These are phyloP conservation scores for Coriaria nepalensis DNA, from an alignment of 306 rosid genomes.

Conservation along the genomic window DNA sequence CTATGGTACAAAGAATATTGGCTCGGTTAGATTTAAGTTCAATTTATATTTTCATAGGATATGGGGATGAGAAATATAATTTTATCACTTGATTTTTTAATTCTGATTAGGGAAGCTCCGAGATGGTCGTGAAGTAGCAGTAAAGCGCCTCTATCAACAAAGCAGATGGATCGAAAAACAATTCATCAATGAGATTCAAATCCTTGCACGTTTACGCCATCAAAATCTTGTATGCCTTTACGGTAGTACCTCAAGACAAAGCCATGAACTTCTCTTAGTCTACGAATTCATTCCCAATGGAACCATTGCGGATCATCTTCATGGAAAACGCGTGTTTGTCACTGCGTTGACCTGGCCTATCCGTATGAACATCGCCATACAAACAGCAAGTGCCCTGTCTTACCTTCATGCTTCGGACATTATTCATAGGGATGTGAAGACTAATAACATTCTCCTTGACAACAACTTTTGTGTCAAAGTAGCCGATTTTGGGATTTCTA, in stretches of 20 bases:
- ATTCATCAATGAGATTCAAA: constrained; percentile 46
- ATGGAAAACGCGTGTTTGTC: constrained; percentile 28
- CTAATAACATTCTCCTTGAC: constrained; percentile 57
- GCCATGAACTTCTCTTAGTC: constrained; percentile 55
- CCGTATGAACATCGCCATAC: constrained; percentile 53
- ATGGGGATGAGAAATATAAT: neutral
- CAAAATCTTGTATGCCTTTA: constrained; percentile 52
- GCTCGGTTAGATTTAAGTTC: neutral
- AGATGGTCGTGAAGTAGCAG: constrained; percentile 83
- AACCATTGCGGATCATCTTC: constrained; percentile 66
- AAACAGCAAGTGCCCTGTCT: constrained; percentile 48
- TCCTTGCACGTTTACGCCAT: constrained; percentile 52
- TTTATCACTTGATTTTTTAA: constrained; percentile 2
- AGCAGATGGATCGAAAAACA: constrained; percentile 40
- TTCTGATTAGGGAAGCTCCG: constrained; percentile 40
- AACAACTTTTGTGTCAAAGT: constrained; percentile 37
- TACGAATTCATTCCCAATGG: constrained; percentile 69
- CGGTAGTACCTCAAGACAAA: constrained; percentile 55
- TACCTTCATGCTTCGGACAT: constrained; percentile 71
- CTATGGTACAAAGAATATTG: constrained; percentile 24
- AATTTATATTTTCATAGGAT: no score
- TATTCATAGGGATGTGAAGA: constrained; percentile 66
- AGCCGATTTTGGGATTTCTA: constrained; percentile 74
- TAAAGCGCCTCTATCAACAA: constrained; percentile 51
- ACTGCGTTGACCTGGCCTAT: constrained; percentile 39